These are phyloP conservation scores for Paramarasmius palmivorus DNA, from an alignment of 1,284 basidiomycete species.

Conservation along the genomic window DNA sequence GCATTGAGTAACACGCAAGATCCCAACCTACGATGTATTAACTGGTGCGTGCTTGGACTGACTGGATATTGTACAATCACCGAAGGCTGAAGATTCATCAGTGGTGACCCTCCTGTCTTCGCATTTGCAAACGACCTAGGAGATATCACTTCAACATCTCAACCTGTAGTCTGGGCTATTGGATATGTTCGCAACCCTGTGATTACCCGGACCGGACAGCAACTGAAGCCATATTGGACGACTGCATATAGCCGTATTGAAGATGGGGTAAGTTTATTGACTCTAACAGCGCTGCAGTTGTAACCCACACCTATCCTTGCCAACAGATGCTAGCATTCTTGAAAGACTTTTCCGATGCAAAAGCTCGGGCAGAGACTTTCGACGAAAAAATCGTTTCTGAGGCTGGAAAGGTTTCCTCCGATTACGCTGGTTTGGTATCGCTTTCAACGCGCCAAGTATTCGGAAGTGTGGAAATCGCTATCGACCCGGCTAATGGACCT, in stretches of 20 bases:
- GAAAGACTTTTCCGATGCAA: slow-evolving; percentile 34
- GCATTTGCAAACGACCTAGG: slow-evolving; percentile 32
- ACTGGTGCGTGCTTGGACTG: not conserved
- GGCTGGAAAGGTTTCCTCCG: slow-evolving; percentile 23
- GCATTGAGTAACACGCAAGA: too few species aligned
- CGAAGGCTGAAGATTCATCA: not conserved
- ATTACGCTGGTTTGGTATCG: slow-evolving; percentile 42
- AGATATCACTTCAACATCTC: slow-evolving; percentile 18
- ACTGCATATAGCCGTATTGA: slow-evolving; percentile 23
- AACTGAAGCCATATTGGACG: slow-evolving; percentile 32
- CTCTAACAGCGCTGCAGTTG: not conserved
- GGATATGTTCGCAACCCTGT: slow-evolving; percentile 43
- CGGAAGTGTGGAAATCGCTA: slow-evolving; percentile 20
- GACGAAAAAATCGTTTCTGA: slow-evolving; percentile 35
- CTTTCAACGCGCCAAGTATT: slow-evolving; percentile 43
- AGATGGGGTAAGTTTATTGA: slow-evolving; percentile 25
- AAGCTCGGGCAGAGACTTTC: slow-evolving; percentile 29
- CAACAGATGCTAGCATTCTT: slow-evolving; percentile 38
- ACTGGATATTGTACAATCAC: not conserved
- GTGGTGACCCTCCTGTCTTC: slow-evolving; percentile 33
- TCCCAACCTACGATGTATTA: too few species aligned
- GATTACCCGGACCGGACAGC: slow-evolving; percentile 29
- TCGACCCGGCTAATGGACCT: slow-evolving; percentile 5
- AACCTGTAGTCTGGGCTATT: slow-evolving; percentile 38
- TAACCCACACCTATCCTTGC: not conserved